Evolutionary conservation across 306 rosid genomes (phyloP).

Genomic region (Cucumis hystrix): DNA sequence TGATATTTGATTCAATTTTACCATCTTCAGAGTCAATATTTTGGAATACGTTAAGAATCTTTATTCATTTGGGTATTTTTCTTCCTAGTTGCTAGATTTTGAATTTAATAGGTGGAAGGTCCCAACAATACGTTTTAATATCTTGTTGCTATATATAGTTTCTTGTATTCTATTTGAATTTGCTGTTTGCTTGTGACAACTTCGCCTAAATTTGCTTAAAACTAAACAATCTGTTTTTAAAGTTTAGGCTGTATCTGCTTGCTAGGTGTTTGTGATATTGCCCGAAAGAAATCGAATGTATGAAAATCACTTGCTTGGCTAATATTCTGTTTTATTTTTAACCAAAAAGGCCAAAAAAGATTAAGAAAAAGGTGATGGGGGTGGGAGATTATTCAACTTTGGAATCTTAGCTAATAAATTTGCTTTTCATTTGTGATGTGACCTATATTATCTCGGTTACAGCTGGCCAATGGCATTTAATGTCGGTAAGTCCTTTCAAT

Average conservation of each 20-base stretch:
- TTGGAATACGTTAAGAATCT: background rate
- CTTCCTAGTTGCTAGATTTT: background rate
- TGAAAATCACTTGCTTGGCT: background rate
- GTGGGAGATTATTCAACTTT: slow-evolving; percentile 1
- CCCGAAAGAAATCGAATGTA: background rate
- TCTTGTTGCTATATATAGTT: background rate
- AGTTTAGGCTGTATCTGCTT: background rate
- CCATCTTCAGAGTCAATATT: background rate
- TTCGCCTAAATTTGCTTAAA: background rate
- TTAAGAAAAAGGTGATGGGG: background rate
- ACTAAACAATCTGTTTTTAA: background rate
- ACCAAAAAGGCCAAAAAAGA: background rate
- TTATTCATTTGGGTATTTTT: background rate
- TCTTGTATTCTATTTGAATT: background rate
- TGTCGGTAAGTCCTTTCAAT: slow-evolving; percentile 13
- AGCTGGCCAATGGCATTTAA: slow-evolving; percentile 23
- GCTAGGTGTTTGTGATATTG: background rate
- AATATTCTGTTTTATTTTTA: background rate
- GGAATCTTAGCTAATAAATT: background rate
- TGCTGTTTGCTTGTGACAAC: background rate
- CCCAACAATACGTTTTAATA: background rate
- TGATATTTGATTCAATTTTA: background rate
- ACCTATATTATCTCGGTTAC: slow-evolving; percentile 8
- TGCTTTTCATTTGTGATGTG: background rate
- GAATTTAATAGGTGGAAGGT: background rate